Evolutionary conservation across 2,329 filamentous ascomycete species (phyloP), one percentile per base, ranked within the genome.

Genomic region (Monilinia fructigena): DNA sequence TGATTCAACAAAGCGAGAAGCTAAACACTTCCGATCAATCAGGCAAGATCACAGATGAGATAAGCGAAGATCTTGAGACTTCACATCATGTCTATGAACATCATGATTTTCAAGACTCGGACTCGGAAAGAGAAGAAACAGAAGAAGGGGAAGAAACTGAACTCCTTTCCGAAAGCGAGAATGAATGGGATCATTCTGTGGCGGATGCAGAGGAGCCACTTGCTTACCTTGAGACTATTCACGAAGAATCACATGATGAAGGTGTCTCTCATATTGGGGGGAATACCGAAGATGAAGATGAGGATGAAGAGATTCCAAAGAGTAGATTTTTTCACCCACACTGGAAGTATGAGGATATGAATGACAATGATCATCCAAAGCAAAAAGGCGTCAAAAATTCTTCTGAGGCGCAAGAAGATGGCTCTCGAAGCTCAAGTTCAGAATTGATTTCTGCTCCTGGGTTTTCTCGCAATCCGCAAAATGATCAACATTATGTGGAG

Each of bases 191-290:
- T 7, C 20, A 16, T 20, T 61, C 45, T 16, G 31, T 38, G 7
- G 58, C 38, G 10, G 58, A 52, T 18, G 58, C 50, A 18, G 58
- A 50, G 14, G 45, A 23, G 10, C 31, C 45, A 2, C n/a, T 60
- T 40, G 5, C 63, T 31, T 65, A 45, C 28, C 63, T 65, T 40
- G 63, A 65, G 26, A 65, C 63, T 12, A 65, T 65, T 16, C 55
- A n/a, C 8, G 63, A 65, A 60, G 63, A 65, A 50, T 48, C 23
- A 18, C 35, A 59, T 40, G 54, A 48, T 11, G 26, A 26, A 53
- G 14, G 26, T 23, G 45, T 28, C 10, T 40, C 47, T 28, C 23
- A 26, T 26, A 11, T 38, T n/a, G 53, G 23, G 18, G 40, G n/a
- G n/a, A 45, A 60, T 26, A 11, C 53, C 2, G 28, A 47, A 4